Evolutionary conservation across 2,329 filamentous ascomycete species (phyloP).

Genomic region (Ophiocordyceps unilateralis): DNA sequence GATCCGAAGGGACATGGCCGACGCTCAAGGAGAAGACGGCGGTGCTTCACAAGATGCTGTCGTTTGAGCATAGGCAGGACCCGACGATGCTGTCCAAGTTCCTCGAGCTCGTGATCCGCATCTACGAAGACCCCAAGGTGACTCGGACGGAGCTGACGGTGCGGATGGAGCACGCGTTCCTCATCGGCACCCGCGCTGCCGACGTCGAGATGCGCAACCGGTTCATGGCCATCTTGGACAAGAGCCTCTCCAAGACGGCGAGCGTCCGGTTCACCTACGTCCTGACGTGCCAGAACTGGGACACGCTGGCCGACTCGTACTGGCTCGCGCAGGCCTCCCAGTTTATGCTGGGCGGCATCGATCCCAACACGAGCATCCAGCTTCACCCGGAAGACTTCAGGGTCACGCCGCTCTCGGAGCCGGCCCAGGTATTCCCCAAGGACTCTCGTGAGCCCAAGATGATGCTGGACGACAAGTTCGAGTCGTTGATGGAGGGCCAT

Average conservation of each 20-base stretch:
- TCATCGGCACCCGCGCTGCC: slow-evolving; percentile 82
- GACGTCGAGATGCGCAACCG: slow-evolving; percentile 95
- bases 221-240: slow-evolving; percentile 93
- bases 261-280: slow-evolving; percentile 81
- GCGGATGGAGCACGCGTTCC: slow-evolving; percentile 91
- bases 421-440: slow-evolving; percentile 57
- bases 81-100: slow-evolving; percentile 81
- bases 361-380: slow-evolving; percentile 63
- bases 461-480: slow-evolving; percentile 70
- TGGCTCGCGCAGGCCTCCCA: slow-evolving; percentile 95
- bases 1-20: slow-evolving; percentile 85
- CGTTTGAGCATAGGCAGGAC: slow-evolving; percentile 76
- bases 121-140: slow-evolving; percentile 96
- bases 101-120: slow-evolving; percentile 85
- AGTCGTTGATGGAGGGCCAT: slow-evolving; percentile 61
- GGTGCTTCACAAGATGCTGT: slow-evolving; percentile 96
- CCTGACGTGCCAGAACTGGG: slow-evolving; percentile 88
- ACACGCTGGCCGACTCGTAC: slow-evolving; percentile 83
- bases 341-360: slow-evolving; percentile 76
- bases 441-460: slow-evolving; percentile 46
- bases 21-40: slow-evolving; percentile 98
- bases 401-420: slow-evolving; percentile 52
- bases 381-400: slow-evolving; percentile 75
- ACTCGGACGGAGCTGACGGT: slow-evolving; percentile 91
- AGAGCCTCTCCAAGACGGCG: slow-evolving; percentile 81